phyloP scores from a whole-genome alignment of 2,329 filamentous ascomycete species.

The Nothophaeocryptopus gaeumannii region DNA sequence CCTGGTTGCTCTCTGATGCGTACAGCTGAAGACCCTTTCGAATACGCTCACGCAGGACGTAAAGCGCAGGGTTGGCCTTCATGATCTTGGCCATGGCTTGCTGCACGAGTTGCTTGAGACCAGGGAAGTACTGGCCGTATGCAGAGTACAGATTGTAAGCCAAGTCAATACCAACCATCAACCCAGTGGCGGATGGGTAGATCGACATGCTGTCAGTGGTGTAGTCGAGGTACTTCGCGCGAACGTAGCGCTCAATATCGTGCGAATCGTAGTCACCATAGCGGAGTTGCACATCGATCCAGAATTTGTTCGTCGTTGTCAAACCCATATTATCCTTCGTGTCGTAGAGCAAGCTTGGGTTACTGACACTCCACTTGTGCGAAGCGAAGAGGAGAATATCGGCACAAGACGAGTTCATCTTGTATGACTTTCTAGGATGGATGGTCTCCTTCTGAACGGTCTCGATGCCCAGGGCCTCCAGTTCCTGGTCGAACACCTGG shows the following conservation, averaged over 20 bases:
- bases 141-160: conserved; percentile 98
- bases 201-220: conserved; percentile 98
- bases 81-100: conserved; percentile 99
- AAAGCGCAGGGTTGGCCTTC: conserved; percentile 97
- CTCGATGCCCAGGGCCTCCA: conserved; percentile 93
- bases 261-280: conserved; percentile 99
- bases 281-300: conserved; percentile 92
- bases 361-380: conserved; percentile 98
- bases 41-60: conserved; percentile 95
- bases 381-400: conserved; percentile 95
- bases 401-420: conserved; percentile 99
- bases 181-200: conserved; percentile 90
- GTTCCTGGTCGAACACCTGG: conserved; percentile 95
- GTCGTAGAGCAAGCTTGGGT: conserved; percentile 89
- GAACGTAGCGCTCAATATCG: conserved; percentile 95
- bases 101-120: conserved; percentile 89
- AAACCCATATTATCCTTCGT: conserved; percentile 93
- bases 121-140: conserved; percentile 98
- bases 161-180: conserved; percentile 97
- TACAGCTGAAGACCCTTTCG: conserved; percentile 97
- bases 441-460: conserved; percentile 99
- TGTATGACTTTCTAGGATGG: conserved; percentile 98
- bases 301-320: conserved; percentile 98
- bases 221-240: conserved; percentile 97
- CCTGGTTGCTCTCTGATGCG: conserved; percentile 96